Base-by-base conservation (phyloP, 768 basidiomycete genomes). In the Neoboletus brunneissimus region DNA sequence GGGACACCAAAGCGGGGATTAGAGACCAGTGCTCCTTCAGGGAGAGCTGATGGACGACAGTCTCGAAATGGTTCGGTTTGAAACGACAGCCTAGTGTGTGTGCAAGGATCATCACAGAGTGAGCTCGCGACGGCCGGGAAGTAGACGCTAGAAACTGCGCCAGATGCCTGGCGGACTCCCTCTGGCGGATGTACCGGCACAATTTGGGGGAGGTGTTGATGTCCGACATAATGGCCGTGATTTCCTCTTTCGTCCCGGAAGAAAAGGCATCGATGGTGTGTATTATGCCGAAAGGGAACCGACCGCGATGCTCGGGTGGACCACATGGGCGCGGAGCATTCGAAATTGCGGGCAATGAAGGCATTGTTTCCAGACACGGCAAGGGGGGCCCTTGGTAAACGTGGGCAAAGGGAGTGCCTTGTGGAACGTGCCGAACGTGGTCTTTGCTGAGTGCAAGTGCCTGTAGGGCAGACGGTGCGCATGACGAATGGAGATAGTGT, bases 1-100 rank as follows among this genome's bases (percentile, higher is more conserved):
- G 72, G 27, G 72, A 68, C 51, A 83, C 80, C 18, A 83, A 64
- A 22, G 70, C 58, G 20, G 82, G 72, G 4, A 91, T 70, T 13
- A 73, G 64, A 34, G 70, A 57, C 88, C 89, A 91, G 27, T 74
- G 65, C 27, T 72, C 74, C 47, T 65, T 64, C 9, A 70, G 62
- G 20, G 84, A 79, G 25, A 89, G 71, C 44, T 75, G 78, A 64
- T 77, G 71, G 38, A 79, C 77, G 35, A 84, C 74, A 18, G 74
- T 62, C 65, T 89, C 85, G 80, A 85, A 90, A 10, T 78, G 79
- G 56, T 76, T 79, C 49, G 78, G 78, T 51, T 78, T 79, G 60
- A 84, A 68, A 10, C 63, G 69, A 64, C 74, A 77, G 32, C 85
- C 87, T 6, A 83, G 69, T 8, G 70, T 61, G 59, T 79, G 75